Evolutionary conservation across 768 basidiomycete genomes (phyloP), one percentile per base, ranked within the genome.

Genomic region (Suillus occidentalis): DNA sequence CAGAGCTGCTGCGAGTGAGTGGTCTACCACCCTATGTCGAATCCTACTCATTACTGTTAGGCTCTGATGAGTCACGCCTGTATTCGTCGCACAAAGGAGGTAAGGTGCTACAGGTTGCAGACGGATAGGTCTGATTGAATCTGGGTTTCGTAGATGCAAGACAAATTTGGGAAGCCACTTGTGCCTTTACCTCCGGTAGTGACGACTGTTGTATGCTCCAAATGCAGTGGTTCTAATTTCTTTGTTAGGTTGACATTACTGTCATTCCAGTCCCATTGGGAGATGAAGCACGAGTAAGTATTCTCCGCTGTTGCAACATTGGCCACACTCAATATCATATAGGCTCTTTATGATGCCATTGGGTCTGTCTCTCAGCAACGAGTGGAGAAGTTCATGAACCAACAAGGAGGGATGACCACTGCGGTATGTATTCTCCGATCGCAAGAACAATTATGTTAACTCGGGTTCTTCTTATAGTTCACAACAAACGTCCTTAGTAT

Each of bases 11-110:
- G 43, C 82, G 87, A 64, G 93, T 92, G 72, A 61, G 82, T 76
- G 50, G 25, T 60, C 57, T 5, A 4, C 49, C 4, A 53, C 10
- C 9, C 57, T 42, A 14, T 45, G 10, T 34, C 0, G 42, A 37
- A 31, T 63, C 25, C 22, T 69, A 22, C 63, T 45, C 13, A 20
- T 69, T 63, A 56, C 43, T 66, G 49, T 62, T 64, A 93, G 90
- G 87, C 86, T 13, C 73, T 94, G 20, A 94, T 94, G 91, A 86
- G 81, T 62, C 88, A 90, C 10, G 81, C 86, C 39, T 94, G 92
- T 69, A 87, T 94, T 55, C 88, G 92, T 31, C 84, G 93, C 50
- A 94, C 92, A 18, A 94, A 94, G 75, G 92, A 94, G 79, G 90
- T 85, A 40, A 40, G 1, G n/a, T 7, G 6, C 58, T 53, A n/a